Evolutionary conservation across 306 rosid genomes (phyloP), one percentile per base, ranked within the genome.

Genomic region (Astragalus membranaceus): DNA sequence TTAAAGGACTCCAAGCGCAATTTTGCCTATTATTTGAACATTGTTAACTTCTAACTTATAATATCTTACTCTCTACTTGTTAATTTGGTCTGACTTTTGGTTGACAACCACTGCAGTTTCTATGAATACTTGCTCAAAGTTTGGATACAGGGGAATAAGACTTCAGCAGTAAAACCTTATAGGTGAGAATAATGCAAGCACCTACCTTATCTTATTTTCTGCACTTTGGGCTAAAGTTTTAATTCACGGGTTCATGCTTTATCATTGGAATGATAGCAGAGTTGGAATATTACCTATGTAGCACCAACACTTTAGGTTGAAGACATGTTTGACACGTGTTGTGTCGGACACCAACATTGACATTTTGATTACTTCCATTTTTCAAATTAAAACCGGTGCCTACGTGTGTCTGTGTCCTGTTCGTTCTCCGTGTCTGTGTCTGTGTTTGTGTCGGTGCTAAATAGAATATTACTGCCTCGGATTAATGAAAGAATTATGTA

Each of bases 71-170:
- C 4, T 70, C 14, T 43, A 51, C 52, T 12, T 66, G 48, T 66
- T 78, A 54, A 62, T 66, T 69, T 63, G 2, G 54, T 50, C 62
- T 71, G 53, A 37, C 61, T 53, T 74, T 44, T 77, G 77, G 49
- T 77, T 79, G 62, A 71, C 69, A 44, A 62, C 51, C 29, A 41
- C 53, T 86, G 86, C 96, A 95, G 99, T 86, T 95, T 95, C 78
- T 95, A 95, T 76, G 99, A 95, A 73, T 95, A 95, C 82, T 82
- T 95, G 78, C 99, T 95, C 80, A 95, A 95, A 82, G 99, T 88
- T 67, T 95, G 97, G 99, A 80, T 95, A 73, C 97, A 77, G 69
- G 97, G 99, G 72, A 91, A 95, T 72, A 88, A 78, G 74, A 95
- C 99, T 72, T 41, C 92, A 30, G 60, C 85, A 72, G 96, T 95